Base-by-base conservation (phyloP, 2,329 filamentous ascomycete genomes). In the Chaetomium olivaceum region DNA sequence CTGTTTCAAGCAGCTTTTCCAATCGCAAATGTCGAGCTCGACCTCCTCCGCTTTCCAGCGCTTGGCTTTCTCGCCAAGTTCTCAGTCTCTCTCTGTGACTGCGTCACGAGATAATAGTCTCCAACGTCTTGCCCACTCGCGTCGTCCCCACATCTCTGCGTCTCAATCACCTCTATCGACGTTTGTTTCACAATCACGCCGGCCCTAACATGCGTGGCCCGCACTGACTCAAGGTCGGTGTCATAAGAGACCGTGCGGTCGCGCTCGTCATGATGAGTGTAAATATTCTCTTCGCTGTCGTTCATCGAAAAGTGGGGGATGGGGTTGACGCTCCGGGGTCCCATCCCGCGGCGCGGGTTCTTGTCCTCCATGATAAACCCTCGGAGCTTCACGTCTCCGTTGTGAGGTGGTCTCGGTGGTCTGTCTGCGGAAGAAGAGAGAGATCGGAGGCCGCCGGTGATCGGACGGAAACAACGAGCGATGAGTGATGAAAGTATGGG, bases 401-500 rank as follows among this genome's bases (percentile, higher is more conserved):
- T 70, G 12, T 63, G 61, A 1, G 67, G 61, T 11, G 51, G n/a
- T 9, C 58, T 55, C n/a, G 68, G 64, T 12, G 43, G 1, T 39
- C 63, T 67, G 56, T 61, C 57, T 4, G 64, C 43, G 1, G 70
- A 68, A 2, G 65, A 55, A 8, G 61, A 79, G 7, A 58, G 14
- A 11, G 76, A 74, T 21, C 80, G 70, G 12, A 75, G 66, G 25
- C 73, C 76, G 39, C 79, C 75, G 50, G 81, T 72, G 4, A 80
- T 33, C 0, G 77, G 79, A 2, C 68, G 70, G 16, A 80, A 71
- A 74, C 76, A 78, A 36, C 71, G 69, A 46, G 76, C 77, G 60
- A 82, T 60, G 2, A 82, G 73, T 1, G 80, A 77, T 69, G 78
- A 78, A 63, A 81, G 72, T 75, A 80, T 77, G 19, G 77, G 78